Base-by-base conservation (phyloP, 1,139 yeast genomes). In the Zygosaccharomyces pseudobailii region DNA sequence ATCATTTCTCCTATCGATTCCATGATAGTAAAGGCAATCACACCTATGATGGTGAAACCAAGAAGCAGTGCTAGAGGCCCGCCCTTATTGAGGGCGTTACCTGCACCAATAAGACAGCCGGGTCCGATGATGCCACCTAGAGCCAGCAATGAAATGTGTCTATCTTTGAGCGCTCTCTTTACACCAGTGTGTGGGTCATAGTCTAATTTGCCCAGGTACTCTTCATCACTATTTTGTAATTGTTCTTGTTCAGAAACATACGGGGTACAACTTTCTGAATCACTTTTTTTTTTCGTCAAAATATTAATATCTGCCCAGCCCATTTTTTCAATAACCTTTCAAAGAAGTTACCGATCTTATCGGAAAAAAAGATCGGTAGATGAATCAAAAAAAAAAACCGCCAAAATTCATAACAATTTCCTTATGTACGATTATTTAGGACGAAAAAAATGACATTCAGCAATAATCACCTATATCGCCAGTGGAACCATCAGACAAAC, bases 1-100 rank as follows among this genome's bases (percentile, higher is more conserved):
- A 82, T 78, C 53, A 82, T 65, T 63, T 82, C 88, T 32, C 85
- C 84, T 45, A 82, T 70, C 38, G 84, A 77, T 56, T 80, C 83
- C 70, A 81, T 77, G 9, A 83, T 80, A 61, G 80, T 73, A 63
- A 79, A 80, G 65, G 87, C 70, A 71, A 73, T 70, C 8, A 68
- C 58, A 49, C 77, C 75, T 17, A 71, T 65, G 40, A 73, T 55
- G 48, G 62, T 53, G 75, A 80, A 79, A 13, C 77, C 81, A 54
- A 81, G 75, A 42, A 79, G 64, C 36, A 78, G 58, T 44, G 78
- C 73, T 9, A 75, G 84, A 19, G 88, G 88, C 39, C 88, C 88
- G 3, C 47, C 47, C 23, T 69, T 67, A 47, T 69, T 63, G 53
- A 82, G 71, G 5, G 86, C 82, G 53, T 70, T 71, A 48, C 87